Conservation (phyloP, 2,329 filamentous ascomycete species). For the Chaetothyriales sp. region DNA sequence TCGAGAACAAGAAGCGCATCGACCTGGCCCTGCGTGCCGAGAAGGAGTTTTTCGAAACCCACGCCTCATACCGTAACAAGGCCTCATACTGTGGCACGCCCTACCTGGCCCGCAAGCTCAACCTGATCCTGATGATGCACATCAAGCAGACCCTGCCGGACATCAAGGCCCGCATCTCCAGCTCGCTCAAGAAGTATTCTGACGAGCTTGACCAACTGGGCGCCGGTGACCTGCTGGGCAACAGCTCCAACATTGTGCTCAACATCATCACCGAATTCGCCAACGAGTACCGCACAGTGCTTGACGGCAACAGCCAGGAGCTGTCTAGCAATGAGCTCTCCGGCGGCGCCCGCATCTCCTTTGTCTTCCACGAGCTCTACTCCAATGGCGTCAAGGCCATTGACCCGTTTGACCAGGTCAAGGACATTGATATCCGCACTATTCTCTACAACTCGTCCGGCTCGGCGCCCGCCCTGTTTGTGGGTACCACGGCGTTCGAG, state of each 20-base stretch:
- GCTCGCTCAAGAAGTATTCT: constrained; percentile 81
- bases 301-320: constrained; percentile 94
- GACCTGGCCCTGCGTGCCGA: constrained; percentile 80
- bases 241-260: constrained; percentile 78
- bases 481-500: constrained; percentile 96
- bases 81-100: constrained; percentile 96
- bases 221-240: constrained; percentile 75
- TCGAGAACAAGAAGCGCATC: constrained; percentile 95
- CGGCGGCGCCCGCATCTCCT: constrained; percentile 93
- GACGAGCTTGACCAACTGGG: constrained; percentile 69
- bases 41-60: constrained; percentile 94
- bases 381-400: constrained; percentile 94
- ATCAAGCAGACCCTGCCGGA: constrained; percentile 98
- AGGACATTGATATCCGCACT: constrained; percentile 92
- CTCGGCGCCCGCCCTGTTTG: constrained; percentile 88
- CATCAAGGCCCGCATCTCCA: constrained; percentile 93
- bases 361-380: constrained; percentile 98
- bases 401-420: constrained; percentile 93
- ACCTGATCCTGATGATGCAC: constrained; percentile 99
- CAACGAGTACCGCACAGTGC: constrained; percentile 88
- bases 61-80: constrained; percentile 98
- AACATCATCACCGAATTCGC: constrained; percentile 99
- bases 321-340: constrained; percentile 88
- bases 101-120: constrained; percentile 89
- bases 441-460: constrained; percentile 99